Conservation (phyloP, 495 filamentous ascomycete genomes). For the Aspergillus coremiiformis region DNA sequence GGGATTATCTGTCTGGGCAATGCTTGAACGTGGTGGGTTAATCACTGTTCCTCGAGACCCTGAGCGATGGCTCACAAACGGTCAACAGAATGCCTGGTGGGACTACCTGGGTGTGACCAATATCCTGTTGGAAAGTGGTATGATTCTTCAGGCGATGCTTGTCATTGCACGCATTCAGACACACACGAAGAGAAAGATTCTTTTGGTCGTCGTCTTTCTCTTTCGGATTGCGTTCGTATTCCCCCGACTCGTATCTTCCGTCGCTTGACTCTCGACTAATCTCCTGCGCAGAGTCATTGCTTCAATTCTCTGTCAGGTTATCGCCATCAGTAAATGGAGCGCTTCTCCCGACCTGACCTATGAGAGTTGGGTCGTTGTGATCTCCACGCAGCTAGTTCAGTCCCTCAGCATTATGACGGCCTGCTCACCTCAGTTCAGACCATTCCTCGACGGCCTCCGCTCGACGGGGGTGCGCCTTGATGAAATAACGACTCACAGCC, state of each 20-base stretch:
- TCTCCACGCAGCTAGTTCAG: conserved; percentile 31
- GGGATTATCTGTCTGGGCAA: conserved; percentile 27
- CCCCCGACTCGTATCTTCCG: neutral
- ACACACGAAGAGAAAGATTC: conserved; percentile 20
- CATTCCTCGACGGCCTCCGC: conserved; percentile 38
- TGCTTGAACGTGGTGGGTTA: conserved; percentile 29
- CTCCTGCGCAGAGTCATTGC: conserved; percentile 19
- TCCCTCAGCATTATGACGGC: conserved; percentile 36
- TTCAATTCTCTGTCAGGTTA: conserved; percentile 30
- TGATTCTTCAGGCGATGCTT: conserved; percentile 30
- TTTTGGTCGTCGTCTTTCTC: conserved; percentile 26
- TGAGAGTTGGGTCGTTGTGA: conserved; percentile 23
- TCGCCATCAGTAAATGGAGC: conserved; percentile 15
- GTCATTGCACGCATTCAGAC: conserved; percentile 34
- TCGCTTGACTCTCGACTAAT: neutral
- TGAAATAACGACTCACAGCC: conserved; percentile 19
- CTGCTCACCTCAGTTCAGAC: conserved; percentile 41
- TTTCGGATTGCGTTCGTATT: conserved; percentile 30
- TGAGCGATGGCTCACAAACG: neutral
- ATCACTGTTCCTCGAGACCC: neutral
- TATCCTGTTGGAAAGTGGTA: conserved; percentile 34
- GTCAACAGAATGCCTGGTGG: conserved; percentile 27
- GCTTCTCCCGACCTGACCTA: conserved; percentile 15
- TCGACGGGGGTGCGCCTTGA: conserved; percentile 35
- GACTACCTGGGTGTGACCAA: conserved; percentile 36